phyloP scores from a whole-genome alignment of 805 yeast species.

The Candida peoriensis region DNA sequence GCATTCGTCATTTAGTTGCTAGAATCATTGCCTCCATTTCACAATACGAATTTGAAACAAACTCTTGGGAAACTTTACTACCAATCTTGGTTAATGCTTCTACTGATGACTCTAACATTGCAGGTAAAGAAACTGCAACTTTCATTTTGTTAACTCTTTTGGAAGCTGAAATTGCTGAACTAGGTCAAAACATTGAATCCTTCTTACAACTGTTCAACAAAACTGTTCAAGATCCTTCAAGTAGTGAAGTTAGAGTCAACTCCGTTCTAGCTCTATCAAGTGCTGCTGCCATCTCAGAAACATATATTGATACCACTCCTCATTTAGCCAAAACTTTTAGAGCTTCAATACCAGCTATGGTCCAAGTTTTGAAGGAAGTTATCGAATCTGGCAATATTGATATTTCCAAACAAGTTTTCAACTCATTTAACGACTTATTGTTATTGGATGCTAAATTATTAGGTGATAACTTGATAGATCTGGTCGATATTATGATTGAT shows the following conservation, averaged over 20 bases:
- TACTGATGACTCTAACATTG: constrained; percentile 41
- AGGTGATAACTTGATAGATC: constrained; percentile 65
- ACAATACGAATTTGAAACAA: constrained; percentile 61
- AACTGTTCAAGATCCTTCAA: constrained; percentile 55
- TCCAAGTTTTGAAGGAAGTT: constrained; percentile 72
- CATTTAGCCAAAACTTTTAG: constrained; percentile 50
- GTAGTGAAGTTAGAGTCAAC: constrained; percentile 73
- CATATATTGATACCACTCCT: constrained; percentile 43
- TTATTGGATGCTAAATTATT: constrained; percentile 72
- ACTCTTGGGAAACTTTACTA: constrained; percentile 73
- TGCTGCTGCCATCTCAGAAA: constrained; percentile 64
- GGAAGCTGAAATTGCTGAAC: constrained; percentile 60
- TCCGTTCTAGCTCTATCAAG: constrained; percentile 73
- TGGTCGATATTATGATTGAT: constrained; percentile 71
- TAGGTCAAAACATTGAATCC: constrained; percentile 55
- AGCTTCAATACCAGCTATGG: constrained; percentile 70
- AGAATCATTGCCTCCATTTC: constrained; percentile 87
- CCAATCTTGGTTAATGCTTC: constrained; percentile 68
- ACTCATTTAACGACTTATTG: constrained; percentile 75
- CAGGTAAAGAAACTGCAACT: constrained; percentile 75
- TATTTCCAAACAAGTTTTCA: constrained; percentile 70
- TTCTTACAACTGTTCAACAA: constrained; percentile 66
- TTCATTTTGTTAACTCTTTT: constrained; percentile 73
- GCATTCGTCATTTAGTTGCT: constrained; percentile 83
- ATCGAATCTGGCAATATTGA: constrained; percentile 67